Evolutionary conservation across 495 filamentous ascomycete genomes (phyloP), one percentile per base, ranked within the genome.

Genomic region (Neurospora sp.): DNA sequence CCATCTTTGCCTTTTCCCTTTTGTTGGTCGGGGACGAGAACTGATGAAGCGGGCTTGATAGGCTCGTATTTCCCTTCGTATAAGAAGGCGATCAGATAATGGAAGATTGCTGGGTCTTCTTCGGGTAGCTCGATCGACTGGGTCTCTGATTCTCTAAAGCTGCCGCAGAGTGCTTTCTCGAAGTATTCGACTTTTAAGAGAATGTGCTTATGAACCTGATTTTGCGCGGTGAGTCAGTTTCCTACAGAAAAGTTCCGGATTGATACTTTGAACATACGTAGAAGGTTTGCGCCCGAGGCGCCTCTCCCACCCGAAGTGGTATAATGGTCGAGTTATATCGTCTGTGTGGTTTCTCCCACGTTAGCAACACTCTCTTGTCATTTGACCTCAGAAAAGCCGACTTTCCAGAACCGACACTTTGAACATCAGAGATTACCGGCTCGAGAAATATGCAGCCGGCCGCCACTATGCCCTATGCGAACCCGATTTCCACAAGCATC

Each of bases 1-100:
- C 35, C 74, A 16, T 80, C 75, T 10, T 73, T 77, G 37, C 76
- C 76, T 71, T 80, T 83, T 18, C 80, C 80, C 74, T 84, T 84
- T 16, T 82, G 80, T 39, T 78, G 77, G 41, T 86, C 82, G 31
- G 80, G 71, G 7, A 82, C 82, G 0, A 85, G 80, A 0, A 80
- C 83, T 5, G 78, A 78, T 6, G 84, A 76, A 12, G 78, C 74
- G 5, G 83, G 76, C 75, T 79, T 83, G 70, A 84, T 83, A 44
- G 85, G 84, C 35, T 83, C 80, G 70, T 83, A 87, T 75, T 79
- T 83, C 18, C 78, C 83, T 75, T 86, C 85, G 75, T 87, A 86
- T 31, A 87, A 76, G 70, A 81, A 87, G 39, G 85, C 83, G 11
- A 87, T 71, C n/a, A 87, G 75, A 62, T 86, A 84, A 39, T 85